Evolutionary conservation across 805 yeast species (phyloP), one percentile per base, ranked within the genome.

Genomic region (Metschnikowia arizonensis): DNA sequence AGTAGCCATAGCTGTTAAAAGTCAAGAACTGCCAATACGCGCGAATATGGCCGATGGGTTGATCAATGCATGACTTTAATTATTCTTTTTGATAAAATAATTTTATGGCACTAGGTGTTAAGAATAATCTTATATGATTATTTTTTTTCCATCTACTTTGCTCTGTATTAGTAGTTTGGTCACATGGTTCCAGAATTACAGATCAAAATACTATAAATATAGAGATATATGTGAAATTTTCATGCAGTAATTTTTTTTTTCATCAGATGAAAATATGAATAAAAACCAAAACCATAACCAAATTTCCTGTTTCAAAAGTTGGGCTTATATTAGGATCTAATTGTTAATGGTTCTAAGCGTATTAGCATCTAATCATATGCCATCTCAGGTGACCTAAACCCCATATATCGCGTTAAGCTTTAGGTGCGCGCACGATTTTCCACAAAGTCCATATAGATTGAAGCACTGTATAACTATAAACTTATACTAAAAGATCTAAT

Each of bases 341-440:
- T 30, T n/a, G 26, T 24, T 8, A 6, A 24, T 8, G 8, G 10
- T 6, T 21, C 23, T 26, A n/a, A 5, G 5, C 29, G 29, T 5
- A 10, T 4, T 10, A 5, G 29, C n/a, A 12, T 28, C 14, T 28
- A 11, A 12, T 28, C 9, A 28, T 32, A 11, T 18, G n/a, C 24
- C 23, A 19, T 18, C 36, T 30, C 26, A 33, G 36, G 25, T 19
- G 36, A 21, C 36, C 17, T 23, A 5, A 19, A 37, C 25, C 33
- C 40, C 40, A 37, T 37, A 28, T 18, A 8, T 17, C 18, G 26
- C 24, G n/a, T 11, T 32, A 6, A n/a, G 32, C 17, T 9, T 36
- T 11, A 36, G 33, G 40, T 29, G 40, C 40, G 40, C 40, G 40
- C 40, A 28, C 40, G 40, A 10, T 37, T 37, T 37, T 37, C 40